These are phyloP conservation scores for Fusarium beomiforme DNA, from an alignment of 2,329 filamentous ascomycete genomes.

Conservation along the genomic window DNA sequence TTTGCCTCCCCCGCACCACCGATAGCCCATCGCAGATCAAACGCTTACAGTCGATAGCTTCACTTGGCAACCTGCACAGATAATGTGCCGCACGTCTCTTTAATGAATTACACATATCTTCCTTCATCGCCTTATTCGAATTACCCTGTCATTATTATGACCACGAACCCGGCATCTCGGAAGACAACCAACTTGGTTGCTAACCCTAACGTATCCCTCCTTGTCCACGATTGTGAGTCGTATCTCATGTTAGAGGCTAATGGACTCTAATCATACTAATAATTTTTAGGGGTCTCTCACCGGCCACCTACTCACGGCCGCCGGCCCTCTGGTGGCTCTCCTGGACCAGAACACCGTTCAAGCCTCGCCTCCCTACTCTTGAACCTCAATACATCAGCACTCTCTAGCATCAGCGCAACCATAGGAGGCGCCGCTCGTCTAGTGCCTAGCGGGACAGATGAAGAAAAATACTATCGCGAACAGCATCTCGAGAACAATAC, in stretches of 20 bases:
- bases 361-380: conserved; percentile 85
- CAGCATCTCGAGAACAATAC: conserved; percentile 93
- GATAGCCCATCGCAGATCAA: conserved; percentile 14
- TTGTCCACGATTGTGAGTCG: conserved; percentile 87
- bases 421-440: conserved; percentile 89
- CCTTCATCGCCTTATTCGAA: conserved; percentile 76
- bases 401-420: conserved; percentile 90
- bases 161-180: conserved; percentile 80
- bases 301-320: conserved; percentile 79
- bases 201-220: conserved; percentile 88
- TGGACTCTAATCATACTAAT: conserved; percentile 1
- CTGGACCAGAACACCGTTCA: conserved; percentile 72
- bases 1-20: conserved; percentile 57
- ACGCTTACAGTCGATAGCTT: conserved; percentile 65
- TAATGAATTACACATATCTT: conserved; percentile 99
- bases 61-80: conserved; percentile 91
- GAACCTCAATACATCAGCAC: conserved; percentile 88
- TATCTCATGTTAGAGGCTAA: not conserved
- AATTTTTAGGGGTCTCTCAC: conserved; percentile 78
- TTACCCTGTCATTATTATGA: conserved; percentile 93
- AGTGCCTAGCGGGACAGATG: conserved; percentile 76
- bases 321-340: conserved; percentile 69
- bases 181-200: conserved; percentile 83
- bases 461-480: conserved; percentile 85
- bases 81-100: conserved; percentile 87